Evolutionary conservation across 495 filamentous ascomycete species (phyloP).

Genomic region (Bacidia rubella): DNA sequence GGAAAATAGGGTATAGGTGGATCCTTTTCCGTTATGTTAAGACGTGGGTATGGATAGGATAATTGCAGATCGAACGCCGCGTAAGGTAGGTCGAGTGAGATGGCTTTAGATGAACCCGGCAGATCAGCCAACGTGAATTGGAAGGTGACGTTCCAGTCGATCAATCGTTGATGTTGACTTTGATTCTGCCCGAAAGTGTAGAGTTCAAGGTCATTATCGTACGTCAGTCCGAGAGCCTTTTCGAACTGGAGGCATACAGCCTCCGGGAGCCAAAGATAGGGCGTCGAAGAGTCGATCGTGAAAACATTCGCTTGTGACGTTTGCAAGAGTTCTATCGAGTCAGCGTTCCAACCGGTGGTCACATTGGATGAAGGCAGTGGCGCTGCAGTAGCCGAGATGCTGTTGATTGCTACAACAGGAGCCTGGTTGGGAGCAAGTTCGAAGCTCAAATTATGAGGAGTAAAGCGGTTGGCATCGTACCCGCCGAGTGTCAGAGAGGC

Average conservation of each 20-base stretch:
- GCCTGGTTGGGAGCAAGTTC: constrained; percentile 33
- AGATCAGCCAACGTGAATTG: constrained; percentile 44
- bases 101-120: constrained; percentile 27
- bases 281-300: constrained; percentile 53
- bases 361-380: constrained; percentile 21
- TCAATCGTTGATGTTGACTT: constrained; percentile 16
- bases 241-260: constrained; percentile 51
- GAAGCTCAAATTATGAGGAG: constrained; percentile 40
- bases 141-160: constrained; percentile 26
- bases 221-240: constrained; percentile 41
- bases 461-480: constrained; percentile 46
- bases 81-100: constrained; percentile 51
- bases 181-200: constrained; percentile 28
- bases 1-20: constrained; percentile 46
- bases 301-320: constrained; percentile 36
- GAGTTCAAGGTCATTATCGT: constrained; percentile 37
- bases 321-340: constrained; percentile 24
- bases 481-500: constrained; percentile 50
- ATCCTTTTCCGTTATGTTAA: constrained; percentile 16
- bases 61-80: constrained; percentile 49
- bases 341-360: constrained; percentile 28
- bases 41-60: constrained; percentile 36
- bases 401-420: constrained; percentile 39
- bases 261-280: constrained; percentile 53
- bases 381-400: constrained; percentile 38